Conservation (phyloP, 257 asterid species). For the Ehretia macrophylla region DNA sequence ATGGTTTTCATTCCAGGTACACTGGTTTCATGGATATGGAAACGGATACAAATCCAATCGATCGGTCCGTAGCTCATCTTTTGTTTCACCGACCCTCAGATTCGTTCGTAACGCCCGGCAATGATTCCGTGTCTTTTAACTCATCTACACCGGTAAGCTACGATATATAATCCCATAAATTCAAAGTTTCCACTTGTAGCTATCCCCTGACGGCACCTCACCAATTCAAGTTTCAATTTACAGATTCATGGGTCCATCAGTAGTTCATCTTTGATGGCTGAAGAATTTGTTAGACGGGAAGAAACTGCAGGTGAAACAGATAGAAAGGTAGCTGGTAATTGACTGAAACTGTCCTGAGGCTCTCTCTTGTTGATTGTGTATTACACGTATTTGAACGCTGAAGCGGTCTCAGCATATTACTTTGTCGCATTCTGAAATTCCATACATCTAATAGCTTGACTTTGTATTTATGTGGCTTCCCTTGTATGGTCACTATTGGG, state of each 20-base stretch:
- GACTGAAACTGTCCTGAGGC: background rate
- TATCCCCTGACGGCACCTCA: slow-evolving; percentile 15
- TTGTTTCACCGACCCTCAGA: slow-evolving; percentile 69
- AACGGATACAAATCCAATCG: slow-evolving; percentile 78
- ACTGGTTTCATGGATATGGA: slow-evolving; percentile 56
- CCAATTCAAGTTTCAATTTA: slow-evolving; percentile 16
- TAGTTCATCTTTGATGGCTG: slow-evolving; percentile 28
- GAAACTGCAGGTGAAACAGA: slow-evolving; percentile 14
- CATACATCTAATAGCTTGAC: too few species aligned
- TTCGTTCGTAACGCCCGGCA: slow-evolving; percentile 26
- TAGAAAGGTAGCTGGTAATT: background rate
- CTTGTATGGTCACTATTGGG: too few species aligned
- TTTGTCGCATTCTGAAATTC: too few species aligned
- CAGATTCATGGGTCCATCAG: slow-evolving; percentile 44
- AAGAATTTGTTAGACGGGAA: slow-evolving; percentile 22
- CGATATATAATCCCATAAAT: slow-evolving; percentile 3
- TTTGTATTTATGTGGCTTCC: too few species aligned
- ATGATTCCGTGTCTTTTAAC: slow-evolving; percentile 28
- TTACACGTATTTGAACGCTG: background rate
- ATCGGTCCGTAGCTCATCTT: slow-evolving; percentile 81
- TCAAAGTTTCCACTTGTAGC: background rate
- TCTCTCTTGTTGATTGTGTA: background rate
- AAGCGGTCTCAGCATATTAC: too few species aligned
- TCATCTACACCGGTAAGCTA: slow-evolving; percentile 44
- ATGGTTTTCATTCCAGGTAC: slow-evolving; percentile 32